A percentile compares a stretch with the other conserved stretches of the same genome.
These are phyloP conservation scores for Tulasnella sp. DNA, from an alignment of 768 basidiomycete genomes.

Conservation along the genomic window DNA sequence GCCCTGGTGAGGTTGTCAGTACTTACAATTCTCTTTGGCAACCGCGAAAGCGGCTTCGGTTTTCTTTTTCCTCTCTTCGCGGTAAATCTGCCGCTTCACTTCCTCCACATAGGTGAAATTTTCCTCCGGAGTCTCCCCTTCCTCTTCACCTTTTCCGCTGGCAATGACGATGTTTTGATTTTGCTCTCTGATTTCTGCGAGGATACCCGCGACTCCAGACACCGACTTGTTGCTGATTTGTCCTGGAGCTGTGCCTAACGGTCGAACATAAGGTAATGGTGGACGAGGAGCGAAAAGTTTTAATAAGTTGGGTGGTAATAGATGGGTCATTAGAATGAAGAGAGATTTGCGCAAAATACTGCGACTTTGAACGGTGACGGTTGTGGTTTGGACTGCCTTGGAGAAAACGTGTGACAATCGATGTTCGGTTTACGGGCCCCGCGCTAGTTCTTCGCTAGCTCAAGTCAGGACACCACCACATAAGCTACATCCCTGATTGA, in stretches of 20 bases:
- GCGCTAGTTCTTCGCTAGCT: neutral
- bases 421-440: neutral
- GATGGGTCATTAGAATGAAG: slow-evolving; percentile 41
- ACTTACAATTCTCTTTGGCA: slow-evolving; percentile 79
- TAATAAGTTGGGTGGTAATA: slow-evolving; percentile 90
- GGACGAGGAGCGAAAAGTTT: slow-evolving; percentile 94
- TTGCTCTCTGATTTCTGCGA: slow-evolving; percentile 63
- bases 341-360: neutral
- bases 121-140: slow-evolving; percentile 41
- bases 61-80: slow-evolving; percentile 70
- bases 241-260: slow-evolving; percentile 74
- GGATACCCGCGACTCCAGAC: slow-evolving; percentile 61
- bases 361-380: neutral
- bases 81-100: slow-evolving; percentile 59
- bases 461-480: neutral
- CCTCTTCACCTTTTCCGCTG: slow-evolving; percentile 56
- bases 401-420: neutral
- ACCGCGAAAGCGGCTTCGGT: slow-evolving; percentile 62
- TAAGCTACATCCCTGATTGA: neutral
- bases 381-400: neutral
- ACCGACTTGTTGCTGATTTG: slow-evolving; percentile 59
- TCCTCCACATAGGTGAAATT: slow-evolving; percentile 71
- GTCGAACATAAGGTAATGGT: slow-evolving; percentile 74
- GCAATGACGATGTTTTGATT: slow-evolving; percentile 43
- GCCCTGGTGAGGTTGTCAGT: neutral